Percentiles rank a stretch among this genome's conserved stretches.
Evolutionary conservation across 2,329 filamentous ascomycete species (phyloP).

Genomic region (Zymoseptoria crescenta): DNA sequence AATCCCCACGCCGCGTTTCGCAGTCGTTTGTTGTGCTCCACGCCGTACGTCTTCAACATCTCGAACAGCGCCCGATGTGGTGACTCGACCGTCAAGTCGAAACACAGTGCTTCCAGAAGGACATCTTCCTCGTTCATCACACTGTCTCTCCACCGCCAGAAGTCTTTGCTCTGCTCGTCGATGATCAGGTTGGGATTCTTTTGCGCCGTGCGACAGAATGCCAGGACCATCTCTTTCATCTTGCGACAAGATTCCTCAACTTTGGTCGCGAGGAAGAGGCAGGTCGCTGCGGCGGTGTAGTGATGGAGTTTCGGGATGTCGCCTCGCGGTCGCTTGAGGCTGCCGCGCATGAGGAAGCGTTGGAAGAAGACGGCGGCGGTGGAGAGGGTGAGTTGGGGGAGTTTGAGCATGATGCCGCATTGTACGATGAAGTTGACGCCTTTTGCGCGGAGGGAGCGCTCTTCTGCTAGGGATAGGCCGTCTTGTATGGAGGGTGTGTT

Average conservation of each 20-base stretch:
- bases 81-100: conserved; percentile 84
- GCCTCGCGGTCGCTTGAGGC: conserved; percentile 64
- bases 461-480: conserved; percentile 67
- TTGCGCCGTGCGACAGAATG: conserved; percentile 87
- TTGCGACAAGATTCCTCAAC: conserved; percentile 95
- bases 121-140: conserved; percentile 89
- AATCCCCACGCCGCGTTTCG: conserved; percentile 90
- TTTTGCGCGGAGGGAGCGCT: conserved; percentile 74
- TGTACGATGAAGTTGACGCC: conserved; percentile 96
- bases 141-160: conserved; percentile 94
- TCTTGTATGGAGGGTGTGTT: conserved; percentile 79
- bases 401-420: conserved; percentile 82
- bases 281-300: conserved; percentile 77
- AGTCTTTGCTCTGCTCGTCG: conserved; percentile 96
- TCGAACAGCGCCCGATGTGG: conserved; percentile 81
- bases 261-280: conserved; percentile 91
- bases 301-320: conserved; percentile 68
- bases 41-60: conserved; percentile 63
- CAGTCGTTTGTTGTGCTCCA: conserved; percentile 72
- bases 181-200: conserved; percentile 86
- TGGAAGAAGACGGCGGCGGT: conserved; percentile 94
- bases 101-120: conserved; percentile 84
- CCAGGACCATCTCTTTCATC: conserved; percentile 88
- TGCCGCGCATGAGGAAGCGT: conserved; percentile 86
- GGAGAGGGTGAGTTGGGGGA: conserved; percentile 85